Conservation (phyloP, 2,329 filamentous ascomycete genomes). For the Albophoma yamanashiensis region DNA sequence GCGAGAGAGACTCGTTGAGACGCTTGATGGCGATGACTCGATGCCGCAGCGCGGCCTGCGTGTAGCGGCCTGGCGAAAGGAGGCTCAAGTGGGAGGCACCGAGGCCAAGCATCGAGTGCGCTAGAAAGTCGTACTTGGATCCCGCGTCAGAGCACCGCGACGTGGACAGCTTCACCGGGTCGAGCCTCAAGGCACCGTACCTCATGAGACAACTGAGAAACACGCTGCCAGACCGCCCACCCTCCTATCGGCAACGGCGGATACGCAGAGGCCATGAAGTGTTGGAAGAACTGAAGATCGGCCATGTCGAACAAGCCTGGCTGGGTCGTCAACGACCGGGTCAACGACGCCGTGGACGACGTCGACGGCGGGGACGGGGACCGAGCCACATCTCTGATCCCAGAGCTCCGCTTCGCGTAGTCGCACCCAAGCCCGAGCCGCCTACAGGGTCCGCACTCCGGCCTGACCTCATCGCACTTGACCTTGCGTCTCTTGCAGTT, state of each 20-base stretch:
- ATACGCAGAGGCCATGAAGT: slow-evolving; percentile 36
- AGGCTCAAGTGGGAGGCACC: slow-evolving; percentile 27
- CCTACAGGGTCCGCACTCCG: slow-evolving; percentile 23
- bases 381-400: too few species aligned
- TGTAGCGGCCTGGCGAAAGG: slow-evolving; percentile 10
- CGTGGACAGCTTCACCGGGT: neutral
- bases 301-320: slow-evolving; percentile 23
- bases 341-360: neutral
- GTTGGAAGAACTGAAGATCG: slow-evolving; percentile 41
- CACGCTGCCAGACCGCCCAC: slow-evolving; percentile 22
- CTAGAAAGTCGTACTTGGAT: slow-evolving; percentile 26
- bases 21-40: slow-evolving; percentile 24
- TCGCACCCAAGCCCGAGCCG: slow-evolving; percentile 25
- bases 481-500: slow-evolving; percentile 28
- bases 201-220: slow-evolving; percentile 24
- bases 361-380: neutral
- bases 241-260: slow-evolving; percentile 26
- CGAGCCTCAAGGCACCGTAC: slow-evolving; percentile 10
- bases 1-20: slow-evolving; percentile 22
- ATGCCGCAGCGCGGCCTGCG: slow-evolving; percentile 20
- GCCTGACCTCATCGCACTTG: slow-evolving; percentile 28
- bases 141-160: neutral
- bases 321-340: neutral
- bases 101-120: slow-evolving; percentile 29
- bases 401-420: slow-evolving; percentile 10